Evolutionary conservation across 1,284 basidiomycete species (phyloP).

Genomic region (Heterobasidion irregulare): DNA sequence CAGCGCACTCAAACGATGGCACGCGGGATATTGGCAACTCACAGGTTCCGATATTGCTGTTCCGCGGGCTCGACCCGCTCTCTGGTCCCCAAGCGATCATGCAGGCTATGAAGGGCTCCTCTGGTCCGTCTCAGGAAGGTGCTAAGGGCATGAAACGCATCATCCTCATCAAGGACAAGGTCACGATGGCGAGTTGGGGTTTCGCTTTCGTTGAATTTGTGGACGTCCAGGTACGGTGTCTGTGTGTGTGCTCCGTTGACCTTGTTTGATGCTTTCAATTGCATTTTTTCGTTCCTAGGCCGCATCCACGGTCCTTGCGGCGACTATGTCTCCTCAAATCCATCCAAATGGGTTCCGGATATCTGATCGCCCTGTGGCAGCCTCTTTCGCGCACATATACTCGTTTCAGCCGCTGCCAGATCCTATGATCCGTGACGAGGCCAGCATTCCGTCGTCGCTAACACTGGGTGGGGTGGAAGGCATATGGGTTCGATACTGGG

Average conservation of each 20-base stretch:
- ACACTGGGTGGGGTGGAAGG: constrained; percentile 63
- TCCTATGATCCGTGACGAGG: constrained; percentile 65
- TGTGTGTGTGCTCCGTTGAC: neutral
- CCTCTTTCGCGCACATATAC: constrained; percentile 81
- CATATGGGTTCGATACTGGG: constrained; percentile 77
- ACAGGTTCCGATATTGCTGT: constrained; percentile 72
- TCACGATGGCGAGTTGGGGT: constrained; percentile 78
- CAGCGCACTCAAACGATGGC: constrained; percentile 76
- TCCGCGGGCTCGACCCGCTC: constrained; percentile 82
- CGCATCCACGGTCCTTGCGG: constrained; percentile 66
- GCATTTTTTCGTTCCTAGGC: constrained; percentile 31
- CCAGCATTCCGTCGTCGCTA: constrained; percentile 54
- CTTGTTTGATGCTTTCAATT: constrained; percentile 10
- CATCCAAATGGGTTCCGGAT: constrained; percentile 88
- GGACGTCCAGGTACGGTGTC: constrained; percentile 56
- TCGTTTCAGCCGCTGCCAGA: constrained; percentile 77
- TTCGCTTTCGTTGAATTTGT: constrained; percentile 90
- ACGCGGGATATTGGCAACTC: constrained; percentile 88
- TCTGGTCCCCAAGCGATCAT: constrained; percentile 81
- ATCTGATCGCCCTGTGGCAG: constrained; percentile 76
- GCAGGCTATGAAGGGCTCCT: constrained; percentile 64
- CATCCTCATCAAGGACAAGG: constrained; percentile 80
- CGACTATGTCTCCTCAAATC: constrained; percentile 72
- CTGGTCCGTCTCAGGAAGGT: constrained; percentile 59
- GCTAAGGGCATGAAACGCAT: constrained; percentile 82